Conservation (phyloP, 83 land plant species). For the Thuja plicata region DNA sequence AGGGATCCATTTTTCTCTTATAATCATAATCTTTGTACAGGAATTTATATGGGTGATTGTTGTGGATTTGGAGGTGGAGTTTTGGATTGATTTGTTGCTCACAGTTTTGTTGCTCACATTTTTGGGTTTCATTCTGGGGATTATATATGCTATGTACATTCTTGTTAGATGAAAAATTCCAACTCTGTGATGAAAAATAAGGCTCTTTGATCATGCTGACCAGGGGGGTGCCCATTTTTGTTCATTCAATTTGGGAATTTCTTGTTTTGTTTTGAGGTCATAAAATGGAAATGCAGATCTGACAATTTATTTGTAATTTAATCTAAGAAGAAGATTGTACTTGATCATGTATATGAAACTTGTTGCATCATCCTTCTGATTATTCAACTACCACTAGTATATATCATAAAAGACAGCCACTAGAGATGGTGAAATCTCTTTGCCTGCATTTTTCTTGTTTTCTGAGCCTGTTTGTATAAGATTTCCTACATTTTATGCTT, state of each 20-base stretch:
- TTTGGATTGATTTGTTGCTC: conserved; percentile 64
- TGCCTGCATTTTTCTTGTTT: background rate
- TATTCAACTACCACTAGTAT: background rate
- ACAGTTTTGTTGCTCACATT: no score
- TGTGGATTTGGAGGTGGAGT: conserved; percentile 47
- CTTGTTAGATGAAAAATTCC: conserved; percentile 22
- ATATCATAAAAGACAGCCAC: background rate
- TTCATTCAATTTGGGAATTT: background rate
- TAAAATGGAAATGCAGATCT: no score
- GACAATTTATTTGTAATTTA: no score
- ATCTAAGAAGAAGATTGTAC: no score
- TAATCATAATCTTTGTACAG: no score
- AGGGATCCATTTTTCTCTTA: no score
- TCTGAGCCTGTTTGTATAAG: background rate
- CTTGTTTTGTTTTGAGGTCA: background rate
- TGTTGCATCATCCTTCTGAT: no score
- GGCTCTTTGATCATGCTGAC: background rate
- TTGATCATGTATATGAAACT: no score
- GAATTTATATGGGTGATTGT: no score
- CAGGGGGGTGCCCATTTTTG: background rate
- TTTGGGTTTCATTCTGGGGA: conserved; percentile 59
- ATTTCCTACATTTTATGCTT: background rate
- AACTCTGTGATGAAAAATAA: background rate
- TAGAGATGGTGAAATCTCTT: background rate
- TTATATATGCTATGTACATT: conserved; percentile 60